phyloP scores from a whole-genome alignment of 1,284 basidiomycete species.

The Tilletia indica region DNA sequence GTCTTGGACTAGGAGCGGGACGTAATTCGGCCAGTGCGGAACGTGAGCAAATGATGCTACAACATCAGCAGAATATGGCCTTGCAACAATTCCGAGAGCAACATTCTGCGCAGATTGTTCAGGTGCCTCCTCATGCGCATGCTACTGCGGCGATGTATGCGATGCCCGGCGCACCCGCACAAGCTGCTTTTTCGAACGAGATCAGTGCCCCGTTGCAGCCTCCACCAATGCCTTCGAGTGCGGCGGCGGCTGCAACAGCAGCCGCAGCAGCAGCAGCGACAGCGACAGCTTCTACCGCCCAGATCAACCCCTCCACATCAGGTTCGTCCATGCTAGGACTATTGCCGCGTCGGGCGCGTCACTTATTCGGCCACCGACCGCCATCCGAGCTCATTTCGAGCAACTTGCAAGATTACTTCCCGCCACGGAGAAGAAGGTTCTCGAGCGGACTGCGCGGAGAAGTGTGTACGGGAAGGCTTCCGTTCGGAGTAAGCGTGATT shows the following conservation, averaged over 20 bases:
- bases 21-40: slow-evolving; percentile 60
- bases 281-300: slow-evolving; percentile 20
- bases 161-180: background rate
- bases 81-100: background rate
- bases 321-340: slow-evolving; percentile 20
- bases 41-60: slow-evolving; percentile 24
- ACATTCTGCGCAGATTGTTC: background rate
- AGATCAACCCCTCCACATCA: slow-evolving; percentile 41
- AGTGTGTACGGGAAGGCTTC: slow-evolving; percentile 43
- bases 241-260: slow-evolving; percentile 49
- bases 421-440: slow-evolving; percentile 72
- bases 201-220: slow-evolving; percentile 17
- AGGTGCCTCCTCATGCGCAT: background rate
- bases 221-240: slow-evolving; percentile 56
- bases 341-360: slow-evolving; percentile 61
- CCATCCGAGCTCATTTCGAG: slow-evolving; percentile 94
- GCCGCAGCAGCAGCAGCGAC: slow-evolving; percentile 12
- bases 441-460: slow-evolving; percentile 45
- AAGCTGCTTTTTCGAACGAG: slow-evolving; percentile 15
- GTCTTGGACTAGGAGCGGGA: slow-evolving; percentile 69
- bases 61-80: slow-evolving; percentile 18
- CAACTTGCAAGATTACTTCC: slow-evolving; percentile 95
- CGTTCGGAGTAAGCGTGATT: slow-evolving; percentile 45
- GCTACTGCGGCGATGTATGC: background rate
- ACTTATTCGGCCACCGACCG: slow-evolving; percentile 97